phyloP scores from a whole-genome alignment of 176 grass and related monocot genomes.

The Oryza meyeriana region DNA sequence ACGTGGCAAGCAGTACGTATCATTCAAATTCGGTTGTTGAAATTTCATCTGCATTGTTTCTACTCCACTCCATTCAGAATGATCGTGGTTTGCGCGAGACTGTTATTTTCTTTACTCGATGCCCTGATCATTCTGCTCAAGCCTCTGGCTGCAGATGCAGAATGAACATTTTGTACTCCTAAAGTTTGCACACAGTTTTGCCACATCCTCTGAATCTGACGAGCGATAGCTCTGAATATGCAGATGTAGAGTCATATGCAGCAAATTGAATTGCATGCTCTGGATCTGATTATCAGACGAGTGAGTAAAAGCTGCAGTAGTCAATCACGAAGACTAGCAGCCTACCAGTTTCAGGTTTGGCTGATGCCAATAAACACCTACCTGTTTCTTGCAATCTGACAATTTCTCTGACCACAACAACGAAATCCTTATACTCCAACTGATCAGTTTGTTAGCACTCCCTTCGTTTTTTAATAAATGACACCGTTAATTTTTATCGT shows the following conservation, averaged over 20 bases:
- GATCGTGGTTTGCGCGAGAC: background rate
- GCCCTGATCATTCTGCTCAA: background rate
- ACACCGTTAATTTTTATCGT: too few species aligned
- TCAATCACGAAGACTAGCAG: background rate
- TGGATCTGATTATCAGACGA: background rate
- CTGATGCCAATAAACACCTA: background rate
- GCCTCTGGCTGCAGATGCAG: background rate
- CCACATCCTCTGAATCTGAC: background rate
- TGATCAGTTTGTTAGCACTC: background rate
- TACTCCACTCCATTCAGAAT: background rate
- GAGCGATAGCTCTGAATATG: background rate
- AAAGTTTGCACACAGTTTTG: too few species aligned
- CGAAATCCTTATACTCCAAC: background rate
- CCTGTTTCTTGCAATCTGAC: background rate
- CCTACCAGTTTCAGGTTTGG: background rate
- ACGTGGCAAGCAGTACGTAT: background rate
- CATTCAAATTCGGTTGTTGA: background rate
- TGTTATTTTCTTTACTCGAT: background rate
- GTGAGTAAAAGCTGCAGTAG: background rate
- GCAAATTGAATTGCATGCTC: background rate
- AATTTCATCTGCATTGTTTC: background rate
- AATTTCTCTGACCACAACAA: background rate
- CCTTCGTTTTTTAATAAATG: too few species aligned
- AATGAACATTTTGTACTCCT: background rate
- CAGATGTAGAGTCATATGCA: too few species aligned